These are phyloP conservation scores for Aquilaria agallochum DNA, from an alignment of 441 rosid species.

Conservation along the genomic window DNA sequence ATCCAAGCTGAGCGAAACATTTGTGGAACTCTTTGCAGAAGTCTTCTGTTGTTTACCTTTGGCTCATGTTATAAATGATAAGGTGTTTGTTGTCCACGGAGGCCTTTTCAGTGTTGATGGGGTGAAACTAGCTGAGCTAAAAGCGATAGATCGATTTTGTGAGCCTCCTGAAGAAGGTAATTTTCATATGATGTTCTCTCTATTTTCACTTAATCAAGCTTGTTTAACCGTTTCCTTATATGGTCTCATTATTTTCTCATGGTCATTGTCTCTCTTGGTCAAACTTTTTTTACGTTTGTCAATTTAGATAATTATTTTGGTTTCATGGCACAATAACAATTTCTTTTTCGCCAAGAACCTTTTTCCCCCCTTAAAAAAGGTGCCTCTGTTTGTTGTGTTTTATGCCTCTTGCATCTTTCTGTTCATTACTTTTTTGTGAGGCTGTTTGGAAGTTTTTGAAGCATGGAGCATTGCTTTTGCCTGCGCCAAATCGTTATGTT, in stretches of 20 bases:
- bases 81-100: conserved; percentile 93
- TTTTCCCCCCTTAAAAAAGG: too few relatives aligned
- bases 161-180: conserved; percentile 99
- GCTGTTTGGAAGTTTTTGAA: not conserved
- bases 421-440: not conserved
- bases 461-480: too few relatives aligned
- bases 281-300: too few relatives aligned
- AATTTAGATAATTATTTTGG: not conserved
- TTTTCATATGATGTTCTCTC: conserved; percentile 2
- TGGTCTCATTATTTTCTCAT: not conserved
- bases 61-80: conserved; percentile 82
- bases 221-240: not conserved
- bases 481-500: not conserved
- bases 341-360: too few relatives aligned
- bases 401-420: not conserved
- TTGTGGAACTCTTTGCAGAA: conserved; percentile 95
- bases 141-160: conserved; percentile 81
- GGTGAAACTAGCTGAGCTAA: conserved; percentile 85
- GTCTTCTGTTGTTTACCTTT: conserved; percentile 94
- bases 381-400: not conserved
- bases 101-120: conserved; percentile 98
- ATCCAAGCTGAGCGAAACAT: conserved; percentile 88
- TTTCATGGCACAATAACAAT: too few relatives aligned
- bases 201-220: not conserved
- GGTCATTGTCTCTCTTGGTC: not conserved